Evolutionary conservation across 2,329 filamentous ascomycete species (phyloP).

Genomic region (Biscogniauxia sp.): DNA sequence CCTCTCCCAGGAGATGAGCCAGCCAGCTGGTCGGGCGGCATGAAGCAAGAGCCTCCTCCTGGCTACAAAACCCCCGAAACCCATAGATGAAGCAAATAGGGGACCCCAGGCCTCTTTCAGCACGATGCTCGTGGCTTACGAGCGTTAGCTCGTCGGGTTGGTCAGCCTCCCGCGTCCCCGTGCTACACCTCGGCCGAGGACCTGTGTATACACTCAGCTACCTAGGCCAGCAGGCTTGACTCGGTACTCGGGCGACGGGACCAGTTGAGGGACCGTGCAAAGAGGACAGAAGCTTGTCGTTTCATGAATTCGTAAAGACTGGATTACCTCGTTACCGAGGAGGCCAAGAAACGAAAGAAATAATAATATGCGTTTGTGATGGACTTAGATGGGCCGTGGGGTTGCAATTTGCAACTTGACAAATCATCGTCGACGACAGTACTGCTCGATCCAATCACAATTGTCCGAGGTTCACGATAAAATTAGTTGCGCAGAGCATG

Average conservation of each 20-base stretch:
- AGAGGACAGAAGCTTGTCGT: background rate
- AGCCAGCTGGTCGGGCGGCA: background rate
- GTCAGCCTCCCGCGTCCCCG: background rate
- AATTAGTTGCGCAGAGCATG: slow-evolving; percentile 11
- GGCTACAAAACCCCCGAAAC: background rate
- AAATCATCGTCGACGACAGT: slow-evolving; percentile 21
- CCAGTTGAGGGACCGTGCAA: background rate
- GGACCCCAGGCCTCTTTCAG: background rate
- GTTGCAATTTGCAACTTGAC: slow-evolving; percentile 23
- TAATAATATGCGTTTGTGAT: slow-evolving; percentile 1
- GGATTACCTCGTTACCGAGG: background rate
- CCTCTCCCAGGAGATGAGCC: background rate
- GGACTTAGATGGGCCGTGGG: slow-evolving; percentile 20
- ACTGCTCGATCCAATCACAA: slow-evolving; percentile 17
- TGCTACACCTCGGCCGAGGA: background rate
- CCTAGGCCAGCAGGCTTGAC: background rate
- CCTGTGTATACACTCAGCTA: too few species aligned
- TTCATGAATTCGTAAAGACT: background rate
- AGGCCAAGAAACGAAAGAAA: background rate
- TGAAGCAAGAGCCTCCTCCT: background rate
- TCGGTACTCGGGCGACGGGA: background rate
- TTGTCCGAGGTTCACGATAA: slow-evolving; percentile 18
- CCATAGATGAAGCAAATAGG: background rate
- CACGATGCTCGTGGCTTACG: background rate
- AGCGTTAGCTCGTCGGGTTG: background rate